Evolutionary conservation across 768 basidiomycete genomes (phyloP).

Genomic region (Lactarius hatsudake): DNA sequence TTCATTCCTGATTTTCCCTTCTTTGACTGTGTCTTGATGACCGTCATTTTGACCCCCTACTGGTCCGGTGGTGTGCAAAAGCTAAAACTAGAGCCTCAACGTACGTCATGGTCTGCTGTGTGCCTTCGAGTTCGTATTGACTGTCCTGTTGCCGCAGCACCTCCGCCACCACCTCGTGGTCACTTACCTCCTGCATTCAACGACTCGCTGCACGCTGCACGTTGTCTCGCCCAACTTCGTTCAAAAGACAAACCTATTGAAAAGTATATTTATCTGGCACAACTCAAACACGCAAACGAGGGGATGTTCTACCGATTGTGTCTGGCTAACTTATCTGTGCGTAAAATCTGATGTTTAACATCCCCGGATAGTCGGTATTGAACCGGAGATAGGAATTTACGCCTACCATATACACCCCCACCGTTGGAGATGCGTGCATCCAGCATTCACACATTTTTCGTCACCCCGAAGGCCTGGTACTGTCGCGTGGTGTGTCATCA

Average conservation of each 20-base stretch:
- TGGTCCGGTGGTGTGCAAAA: constrained; percentile 68
- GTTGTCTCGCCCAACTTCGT: constrained; percentile 67
- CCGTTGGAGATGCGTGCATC: constrained; percentile 87
- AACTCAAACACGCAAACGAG: constrained; percentile 69
- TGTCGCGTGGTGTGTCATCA: neutral
- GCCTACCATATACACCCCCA: constrained; percentile 89
- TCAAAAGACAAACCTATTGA: constrained; percentile 74
- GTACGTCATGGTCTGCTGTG: constrained; percentile 38
- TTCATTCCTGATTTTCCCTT: too few relatives aligned
- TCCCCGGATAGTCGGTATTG: constrained; percentile 4
- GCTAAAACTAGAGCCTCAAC: constrained; percentile 56
- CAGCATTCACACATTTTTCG: constrained; percentile 79
- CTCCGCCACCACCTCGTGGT: constrained; percentile 47
- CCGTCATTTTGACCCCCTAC: constrained; percentile 60
- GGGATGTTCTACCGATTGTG: constrained; percentile 78
- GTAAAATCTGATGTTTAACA: constrained; percentile 19
- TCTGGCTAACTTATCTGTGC: constrained; percentile 64
- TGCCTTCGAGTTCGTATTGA: neutral
- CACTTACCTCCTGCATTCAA: constrained; percentile 59
- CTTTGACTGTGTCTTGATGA: constrained; percentile 30
- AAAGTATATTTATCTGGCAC: constrained; percentile 82
- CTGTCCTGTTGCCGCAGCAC: constrained; percentile 1
- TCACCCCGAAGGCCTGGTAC: constrained; percentile 68
- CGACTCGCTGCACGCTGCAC: constrained; percentile 48
- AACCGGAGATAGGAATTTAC: constrained; percentile 44